phyloP scores from a whole-genome alignment of 1,284 basidiomycete species.

The Anthracocystis panici-leucophaei region DNA sequence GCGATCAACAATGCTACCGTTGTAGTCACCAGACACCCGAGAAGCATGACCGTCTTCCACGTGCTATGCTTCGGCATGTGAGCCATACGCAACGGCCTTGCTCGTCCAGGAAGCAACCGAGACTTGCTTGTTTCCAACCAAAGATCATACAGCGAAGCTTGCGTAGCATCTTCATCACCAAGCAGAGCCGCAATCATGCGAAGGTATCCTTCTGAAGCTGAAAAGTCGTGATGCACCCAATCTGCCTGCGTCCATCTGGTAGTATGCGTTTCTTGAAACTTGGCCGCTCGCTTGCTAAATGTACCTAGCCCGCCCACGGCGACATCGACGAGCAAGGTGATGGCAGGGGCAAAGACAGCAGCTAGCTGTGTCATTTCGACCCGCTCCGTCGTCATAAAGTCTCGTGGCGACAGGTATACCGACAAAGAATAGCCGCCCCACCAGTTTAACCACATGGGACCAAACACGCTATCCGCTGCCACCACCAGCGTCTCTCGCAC shows the following conservation, averaged over 20 bases:
- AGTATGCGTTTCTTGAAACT: constrained; percentile 27
- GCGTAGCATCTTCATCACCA: constrained; percentile 22
- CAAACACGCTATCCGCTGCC: constrained; percentile 35
- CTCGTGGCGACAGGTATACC: constrained; percentile 29
- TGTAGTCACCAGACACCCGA: constrained; percentile 29
- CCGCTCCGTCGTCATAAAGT: constrained; percentile 42
- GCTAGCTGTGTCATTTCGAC: constrained; percentile 47
- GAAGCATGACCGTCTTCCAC: constrained; percentile 31
- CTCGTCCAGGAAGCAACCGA: constrained; percentile 37
- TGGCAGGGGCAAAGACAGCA: constrained; percentile 35
- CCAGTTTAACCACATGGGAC: constrained; percentile 45
- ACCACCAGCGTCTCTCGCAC: constrained; percentile 24
- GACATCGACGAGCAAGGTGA: constrained; percentile 36
- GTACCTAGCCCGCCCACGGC: constrained; percentile 15
- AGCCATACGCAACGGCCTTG: constrained; percentile 37
- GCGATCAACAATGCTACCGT: constrained; percentile 26
- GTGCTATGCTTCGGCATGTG: constrained; percentile 18
- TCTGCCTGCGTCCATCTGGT: constrained; percentile 38
- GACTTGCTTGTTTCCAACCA: constrained; percentile 23
- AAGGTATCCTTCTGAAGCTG: constrained; percentile 46
- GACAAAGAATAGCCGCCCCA: constrained; percentile 48
- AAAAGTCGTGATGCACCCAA: constrained; percentile 45
- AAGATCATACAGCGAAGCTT: constrained; percentile 35
- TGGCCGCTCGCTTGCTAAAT: constrained; percentile 30
- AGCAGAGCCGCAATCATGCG: constrained; percentile 40